Base-by-base conservation (phyloP, 2,329 filamentous ascomycete species). In the Atkinsonella hypoxylon region DNA sequence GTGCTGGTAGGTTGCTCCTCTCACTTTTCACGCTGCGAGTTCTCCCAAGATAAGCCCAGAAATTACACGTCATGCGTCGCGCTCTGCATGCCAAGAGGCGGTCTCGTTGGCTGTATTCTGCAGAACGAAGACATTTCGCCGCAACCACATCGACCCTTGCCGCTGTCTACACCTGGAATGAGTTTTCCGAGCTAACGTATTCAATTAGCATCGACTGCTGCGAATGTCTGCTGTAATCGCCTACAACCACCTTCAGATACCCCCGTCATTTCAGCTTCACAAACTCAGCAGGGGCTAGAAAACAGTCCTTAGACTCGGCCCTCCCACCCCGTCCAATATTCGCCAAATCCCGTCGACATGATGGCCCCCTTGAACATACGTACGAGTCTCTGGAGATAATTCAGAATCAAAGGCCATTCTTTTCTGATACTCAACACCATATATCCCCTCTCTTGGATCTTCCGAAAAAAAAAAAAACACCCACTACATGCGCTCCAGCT, bases 1-100 rank as follows among this genome's bases (percentile, higher is more conserved):
- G 58, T 72, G 70, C 56, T 76, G 73, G 70, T 69, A 66, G 63
- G 66, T 65, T 6, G 22, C 22, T 11, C 30, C 11, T 11, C 20
- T 47, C 49, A 43, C 18, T 6, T 17, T 17, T 41, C 15, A 7
- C 18, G 11, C n/a, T 11, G 17, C 4, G 11, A 41, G 15, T 17
- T 41, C 17, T 12, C 31, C 31, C 39, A 41, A 41, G 39, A 15
- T 17, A 17, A 10, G 39, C 39, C 17, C 39, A n/a, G 6, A 20
- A 17, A 41, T 17, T 6, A 32, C 31, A 12, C 6, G 31, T 32
- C 31, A 32, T n/a, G n/a, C 31, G 10, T 36, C 32, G 10, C 10
- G 13, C 32, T 36, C 6, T 32, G 31, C 31, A 32, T 32, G 31
- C 31, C 31, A 32, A 32, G 11, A 48, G 26, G 26, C 44, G 20